Evolutionary conservation across 768 basidiomycete genomes (phyloP).

Genomic region (Phanerochaete sordida): DNA sequence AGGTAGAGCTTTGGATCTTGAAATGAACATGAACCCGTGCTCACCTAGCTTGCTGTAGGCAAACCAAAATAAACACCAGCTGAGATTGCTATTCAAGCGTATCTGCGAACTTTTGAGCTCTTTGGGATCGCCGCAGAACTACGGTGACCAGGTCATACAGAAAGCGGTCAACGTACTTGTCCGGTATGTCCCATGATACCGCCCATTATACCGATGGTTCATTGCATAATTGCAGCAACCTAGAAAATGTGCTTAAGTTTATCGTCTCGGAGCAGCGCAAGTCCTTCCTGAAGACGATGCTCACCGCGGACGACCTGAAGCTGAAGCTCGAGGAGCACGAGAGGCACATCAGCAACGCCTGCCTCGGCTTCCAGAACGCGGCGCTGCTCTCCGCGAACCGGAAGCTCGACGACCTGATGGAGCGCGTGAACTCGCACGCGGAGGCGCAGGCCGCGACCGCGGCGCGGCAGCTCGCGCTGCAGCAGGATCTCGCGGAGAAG

Average conservation of each 20-base stretch:
- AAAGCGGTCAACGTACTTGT: neutral
- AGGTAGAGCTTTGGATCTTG: neutral
- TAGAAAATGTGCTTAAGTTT: constrained; percentile 2
- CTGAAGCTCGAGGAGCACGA: constrained; percentile 1
- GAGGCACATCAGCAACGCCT: neutral
- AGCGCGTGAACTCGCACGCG: neutral
- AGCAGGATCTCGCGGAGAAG: neutral
- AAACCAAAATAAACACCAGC: neutral
- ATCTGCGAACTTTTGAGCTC: neutral
- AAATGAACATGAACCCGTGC: neutral
- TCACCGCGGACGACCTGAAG: constrained; percentile 2
- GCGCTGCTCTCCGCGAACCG: neutral
- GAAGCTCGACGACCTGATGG: neutral
- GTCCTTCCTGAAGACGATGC: neutral
- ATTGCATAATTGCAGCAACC: neutral
- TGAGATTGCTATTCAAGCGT: constrained; percentile 1
- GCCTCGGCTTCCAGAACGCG: neutral
- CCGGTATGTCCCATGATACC: neutral
- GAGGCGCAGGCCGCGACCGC: neutral
- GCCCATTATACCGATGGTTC: no score
- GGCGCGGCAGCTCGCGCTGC: constrained; percentile 3
- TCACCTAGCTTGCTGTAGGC: neutral
- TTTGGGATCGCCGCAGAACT: neutral
- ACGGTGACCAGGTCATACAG: neutral
- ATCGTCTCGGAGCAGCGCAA: neutral